Evolutionary conservation across 2,329 filamentous ascomycete genomes (phyloP), one percentile per base, ranked within the genome.

Genomic region (Colletotrichum sp.): DNA sequence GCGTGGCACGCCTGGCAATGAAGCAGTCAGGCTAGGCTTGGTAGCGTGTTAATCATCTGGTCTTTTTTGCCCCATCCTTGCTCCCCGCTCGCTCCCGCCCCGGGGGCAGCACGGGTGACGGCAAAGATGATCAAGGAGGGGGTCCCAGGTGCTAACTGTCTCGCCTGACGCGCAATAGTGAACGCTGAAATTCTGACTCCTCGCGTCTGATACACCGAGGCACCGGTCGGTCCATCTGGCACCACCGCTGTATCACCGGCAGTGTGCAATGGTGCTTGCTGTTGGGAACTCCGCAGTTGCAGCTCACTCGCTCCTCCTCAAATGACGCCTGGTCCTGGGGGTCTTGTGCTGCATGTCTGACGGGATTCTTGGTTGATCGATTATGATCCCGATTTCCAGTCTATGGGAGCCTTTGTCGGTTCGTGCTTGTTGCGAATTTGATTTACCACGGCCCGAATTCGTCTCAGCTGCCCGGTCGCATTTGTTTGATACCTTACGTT

Each of bases 151-250:
- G 18, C 38, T n/a, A 26, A 36, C 8, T 60, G 36, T 61, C 34
- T 52, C 70, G n/a, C 64, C 64, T 43, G 48, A 67, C 48, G 32
- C 57, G 36, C 58, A 28, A 34, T n/a, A 21, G 52, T 24, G 63
- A 52, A 52, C 64, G 18, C 55, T 61, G 26, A 24, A 21, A 21
- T 34, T 55, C 36, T 60, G 34, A 32, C 36, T 63, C 24, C 43
- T 52, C 58, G 30, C 67, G 64, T 74, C 71, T 74, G 74, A 48
- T 48, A 72, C 70, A 60, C 73, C 69, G 69, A 57, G 60, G 69
- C 58, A 69, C 58, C 30, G 58, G 64, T 71, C 71, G 74, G 70
- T 52, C 71, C 30, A 52, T 76, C 74, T 76, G 64, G 58, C 70
- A 68, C 70, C 48, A 65, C 70, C 43, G n/a, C 26, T 74, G 71